Conservation (phyloP, 1,284 basidiomycete genomes). For the Veloboletus limbatus region DNA sequence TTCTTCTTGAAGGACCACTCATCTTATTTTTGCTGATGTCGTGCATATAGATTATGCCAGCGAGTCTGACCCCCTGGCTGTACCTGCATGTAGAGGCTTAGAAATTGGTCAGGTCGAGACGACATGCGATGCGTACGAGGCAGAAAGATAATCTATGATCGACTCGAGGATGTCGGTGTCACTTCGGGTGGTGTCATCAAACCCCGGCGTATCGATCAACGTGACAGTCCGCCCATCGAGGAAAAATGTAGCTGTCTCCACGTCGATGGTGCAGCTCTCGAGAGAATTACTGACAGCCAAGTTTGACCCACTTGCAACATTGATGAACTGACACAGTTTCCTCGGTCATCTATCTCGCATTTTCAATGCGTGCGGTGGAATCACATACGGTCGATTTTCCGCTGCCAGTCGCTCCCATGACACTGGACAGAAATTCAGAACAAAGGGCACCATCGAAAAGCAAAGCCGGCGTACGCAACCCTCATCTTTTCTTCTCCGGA, state of each 20-base stretch:
- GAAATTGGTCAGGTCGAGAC: neutral
- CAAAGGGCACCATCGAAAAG: neutral
- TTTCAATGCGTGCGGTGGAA: neutral
- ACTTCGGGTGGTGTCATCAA: slow-evolving; percentile 37
- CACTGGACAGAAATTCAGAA: slow-evolving; percentile 24
- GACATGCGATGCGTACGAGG: slow-evolving; percentile 24
- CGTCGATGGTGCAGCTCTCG: slow-evolving; percentile 34
- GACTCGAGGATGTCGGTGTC: slow-evolving; percentile 37
- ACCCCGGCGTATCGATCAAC: slow-evolving; percentile 40
- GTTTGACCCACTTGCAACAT: slow-evolving; percentile 31
- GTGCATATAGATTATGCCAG: slow-evolving; percentile 54
- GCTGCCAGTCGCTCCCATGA: slow-evolving; percentile 45
- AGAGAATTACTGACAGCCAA: slow-evolving; percentile 32
- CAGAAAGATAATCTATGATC: slow-evolving; percentile 32
- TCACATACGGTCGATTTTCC: slow-evolving; percentile 42
- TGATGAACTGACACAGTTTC: slow-evolving; percentile 29
- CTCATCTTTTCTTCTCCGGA: slow-evolving; percentile 18
- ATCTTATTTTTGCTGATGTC: slow-evolving; percentile 50
- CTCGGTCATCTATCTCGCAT: neutral
- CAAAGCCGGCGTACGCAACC: slow-evolving; percentile 23
- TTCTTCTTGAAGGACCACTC: slow-evolving; percentile 46
- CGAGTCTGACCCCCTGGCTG: slow-evolving; percentile 35
- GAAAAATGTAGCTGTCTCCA: slow-evolving; percentile 29
- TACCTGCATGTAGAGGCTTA: slow-evolving; percentile 31
- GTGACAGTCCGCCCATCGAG: slow-evolving; percentile 26